A percentile compares a stretch with the other conserved stretches of the same genome.
These are phyloP conservation scores for Neofusicoccum umdonicola DNA, from an alignment of 2,329 filamentous ascomycete species.

Conservation along the genomic window DNA sequence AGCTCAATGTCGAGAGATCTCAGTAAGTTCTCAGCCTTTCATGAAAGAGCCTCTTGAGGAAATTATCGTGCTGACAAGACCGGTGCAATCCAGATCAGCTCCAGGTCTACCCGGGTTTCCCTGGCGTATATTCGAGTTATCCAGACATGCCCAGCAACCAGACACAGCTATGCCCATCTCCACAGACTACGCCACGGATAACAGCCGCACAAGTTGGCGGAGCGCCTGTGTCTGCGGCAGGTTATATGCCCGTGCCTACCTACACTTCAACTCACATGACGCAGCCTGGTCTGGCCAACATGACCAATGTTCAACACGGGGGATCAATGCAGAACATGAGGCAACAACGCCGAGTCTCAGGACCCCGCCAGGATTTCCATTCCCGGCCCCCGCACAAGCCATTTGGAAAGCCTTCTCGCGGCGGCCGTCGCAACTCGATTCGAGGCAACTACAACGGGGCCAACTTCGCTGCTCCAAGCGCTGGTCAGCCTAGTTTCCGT, in stretches of 20 bases:
- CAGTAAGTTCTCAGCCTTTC: neutral
- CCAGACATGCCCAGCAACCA: neutral
- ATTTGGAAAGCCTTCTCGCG: neutral
- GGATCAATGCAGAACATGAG: neutral
- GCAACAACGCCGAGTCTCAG: neutral
- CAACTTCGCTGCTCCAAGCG: neutral
- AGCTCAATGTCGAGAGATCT: neutral
- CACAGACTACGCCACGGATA: constrained; percentile 1
- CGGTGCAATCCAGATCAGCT: neutral
- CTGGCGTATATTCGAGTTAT: neutral
- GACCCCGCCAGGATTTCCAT: neutral
- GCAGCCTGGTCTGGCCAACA: neutral
- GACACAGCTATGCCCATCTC: neutral
- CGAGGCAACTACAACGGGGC: neutral
- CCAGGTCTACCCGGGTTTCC: neutral
- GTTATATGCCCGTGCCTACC: neutral
- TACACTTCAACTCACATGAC: neutral
- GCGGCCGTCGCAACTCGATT: constrained; percentile 1
- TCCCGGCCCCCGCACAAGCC: neutral
- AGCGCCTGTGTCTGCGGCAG: neutral
- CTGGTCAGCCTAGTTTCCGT: neutral
- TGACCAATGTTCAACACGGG: constrained; percentile 1
- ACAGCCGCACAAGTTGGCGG: neutral
- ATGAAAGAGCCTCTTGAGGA: neutral
- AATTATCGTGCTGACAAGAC: too few species aligned